Evolutionary conservation across 2,329 filamentous ascomycete genomes (phyloP).

Genomic region (Aspergillus candidus): DNA sequence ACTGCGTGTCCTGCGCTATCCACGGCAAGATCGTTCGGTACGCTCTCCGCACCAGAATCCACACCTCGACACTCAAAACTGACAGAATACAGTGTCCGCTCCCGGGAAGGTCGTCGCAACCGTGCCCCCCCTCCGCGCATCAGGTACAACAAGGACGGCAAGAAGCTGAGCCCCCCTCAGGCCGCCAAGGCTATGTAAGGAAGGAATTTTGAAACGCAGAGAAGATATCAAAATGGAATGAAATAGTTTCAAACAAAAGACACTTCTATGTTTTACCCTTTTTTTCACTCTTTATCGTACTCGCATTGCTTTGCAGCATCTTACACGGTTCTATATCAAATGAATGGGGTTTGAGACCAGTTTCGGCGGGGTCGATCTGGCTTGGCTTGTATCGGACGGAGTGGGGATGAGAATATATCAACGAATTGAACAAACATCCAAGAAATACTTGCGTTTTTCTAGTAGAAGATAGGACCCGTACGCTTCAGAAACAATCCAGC

Average conservation of each 20-base stretch:
- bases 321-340: no score
- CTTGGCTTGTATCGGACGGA: conserved; percentile 6
- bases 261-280: not conserved
- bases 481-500: no score
- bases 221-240: conserved; percentile 27
- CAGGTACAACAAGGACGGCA: conserved; percentile 99
- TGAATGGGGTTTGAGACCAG: conserved; percentile 14
- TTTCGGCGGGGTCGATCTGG: conserved; percentile 11
- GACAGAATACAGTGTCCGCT: conserved; percentile 70
- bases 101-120: conserved; percentile 94
- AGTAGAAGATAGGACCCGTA: no score
- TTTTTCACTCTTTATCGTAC: not conserved
- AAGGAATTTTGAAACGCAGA: conserved; percentile 23
- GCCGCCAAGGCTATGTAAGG: conserved; percentile 56
- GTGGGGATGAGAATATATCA: not conserved
- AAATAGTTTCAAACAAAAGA: conserved; percentile 2
- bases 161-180: conserved; percentile 94
- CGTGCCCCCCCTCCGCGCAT: conserved; percentile 95
- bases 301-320: no score
- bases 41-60: conserved; percentile 38
- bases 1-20: conserved; percentile 99
- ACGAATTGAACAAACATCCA: not conserved
- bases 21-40: conserved; percentile 99
- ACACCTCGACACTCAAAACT: conserved; percentile 5
- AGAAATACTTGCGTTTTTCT: no score